phyloP scores from a whole-genome alignment of 768 basidiomycete species.

The Hemileccinum rubropunctum region DNA sequence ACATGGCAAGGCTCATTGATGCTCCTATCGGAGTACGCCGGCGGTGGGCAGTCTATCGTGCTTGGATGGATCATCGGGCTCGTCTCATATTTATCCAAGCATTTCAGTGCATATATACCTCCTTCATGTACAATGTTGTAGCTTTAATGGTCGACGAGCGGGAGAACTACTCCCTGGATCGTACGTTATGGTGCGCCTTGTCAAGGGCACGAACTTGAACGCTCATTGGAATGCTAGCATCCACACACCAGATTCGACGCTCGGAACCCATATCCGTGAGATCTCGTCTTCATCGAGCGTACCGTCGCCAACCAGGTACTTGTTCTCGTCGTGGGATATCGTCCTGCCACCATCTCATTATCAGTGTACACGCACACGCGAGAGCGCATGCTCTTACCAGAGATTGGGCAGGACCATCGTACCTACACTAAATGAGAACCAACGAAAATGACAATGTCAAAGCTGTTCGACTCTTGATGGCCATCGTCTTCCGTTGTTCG shows the following conservation, averaged over 20 bases:
- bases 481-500: slow-evolving; percentile 34
- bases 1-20: background rate
- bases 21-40: too few relatives aligned
- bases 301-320: slow-evolving; percentile 26
- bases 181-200: background rate
- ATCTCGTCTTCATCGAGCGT: slow-evolving; percentile 13
- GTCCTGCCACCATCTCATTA: slow-evolving; percentile 30
- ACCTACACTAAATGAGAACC: background rate
- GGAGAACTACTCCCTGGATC: too few relatives aligned
- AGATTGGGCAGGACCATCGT: slow-evolving; percentile 7
- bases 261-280: slow-evolving; percentile 19
- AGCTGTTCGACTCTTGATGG: slow-evolving; percentile 28
- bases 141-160: too few relatives aligned
- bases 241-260: slow-evolving; percentile 19
- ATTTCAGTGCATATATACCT: too few relatives aligned
- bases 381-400: slow-evolving; percentile 3
- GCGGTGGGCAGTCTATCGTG: background rate
- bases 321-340: slow-evolving; percentile 37
- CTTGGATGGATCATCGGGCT: background rate
- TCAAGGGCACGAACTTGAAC: background rate
- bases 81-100: too few relatives aligned
- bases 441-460: background rate
- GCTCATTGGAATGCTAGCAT: background rate
- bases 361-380: background rate
- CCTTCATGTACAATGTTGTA: too few relatives aligned